Evolutionary conservation across 257 asterid species (phyloP), one percentile per base, ranked within the genome.

Genomic region (Leonotis leonurus): DNA sequence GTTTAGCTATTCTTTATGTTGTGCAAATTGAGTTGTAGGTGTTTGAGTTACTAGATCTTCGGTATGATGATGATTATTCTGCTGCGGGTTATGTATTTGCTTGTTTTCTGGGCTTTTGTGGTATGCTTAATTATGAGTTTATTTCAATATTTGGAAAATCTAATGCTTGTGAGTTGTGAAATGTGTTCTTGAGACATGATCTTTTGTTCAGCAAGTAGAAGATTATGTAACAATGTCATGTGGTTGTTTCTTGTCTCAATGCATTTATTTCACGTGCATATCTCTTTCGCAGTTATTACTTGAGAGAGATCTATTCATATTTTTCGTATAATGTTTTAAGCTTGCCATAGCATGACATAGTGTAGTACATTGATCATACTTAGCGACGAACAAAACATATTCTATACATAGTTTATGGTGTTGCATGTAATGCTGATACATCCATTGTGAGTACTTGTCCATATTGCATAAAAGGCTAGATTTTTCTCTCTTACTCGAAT

Each of bases 1-100:
- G 56, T 20, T 69, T 52, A 18, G 20, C 17, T 61, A 18, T 75
- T 70, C 60, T 61, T 52, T 58, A 8, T 56, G 69, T 46, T 63
- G 62, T 70, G 62, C 8, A 63, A 43, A 46, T 43, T 49, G 57
- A 36, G 69, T 53, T 50, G 10, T 65, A 61, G 4, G 3, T 25
- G 32, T 14, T 61, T 48, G 13, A 35, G 12, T 46, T 68, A 30
- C 30, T 27, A 54, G 56, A 8, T 32, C 62, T 55, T 56, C 3
- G 12, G 5, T 21, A 30, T 32, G 37, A 55, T 13, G 59, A 63
- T 57, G 59, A 63, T 14, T 8, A 2, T 56, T 40, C 35, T 26
- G 54, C 24, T 60, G 58, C 12, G 20, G 39, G 21, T 30, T 27
- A 20, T 20, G 5, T 20, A 29, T 44, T 20, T 1, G 43, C n/a